Conservation (phyloP, 495 filamentous ascomycete genomes). For the Aspergillus egyptiacus region DNA sequence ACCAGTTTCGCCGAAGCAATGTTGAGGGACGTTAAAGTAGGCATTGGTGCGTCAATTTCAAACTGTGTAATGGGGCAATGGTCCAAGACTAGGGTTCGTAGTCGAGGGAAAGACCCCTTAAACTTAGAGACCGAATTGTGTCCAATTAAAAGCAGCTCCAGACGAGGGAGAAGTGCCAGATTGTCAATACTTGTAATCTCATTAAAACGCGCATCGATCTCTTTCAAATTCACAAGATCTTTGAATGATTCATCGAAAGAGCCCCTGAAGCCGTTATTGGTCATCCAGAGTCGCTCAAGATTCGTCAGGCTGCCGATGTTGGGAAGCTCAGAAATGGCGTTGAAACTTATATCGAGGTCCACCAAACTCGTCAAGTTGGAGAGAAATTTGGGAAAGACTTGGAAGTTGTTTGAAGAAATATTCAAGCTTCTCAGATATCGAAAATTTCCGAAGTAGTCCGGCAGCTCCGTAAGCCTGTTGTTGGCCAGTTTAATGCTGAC, state of each 20-base stretch:
- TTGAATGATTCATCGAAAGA: constrained; percentile 64
- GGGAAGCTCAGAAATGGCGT: constrained; percentile 71
- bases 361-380: constrained; percentile 76
- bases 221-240: constrained; percentile 69
- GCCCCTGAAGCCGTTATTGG: constrained; percentile 82
- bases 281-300: constrained; percentile 87
- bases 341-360: constrained; percentile 97
- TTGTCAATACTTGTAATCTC: constrained; percentile 78
- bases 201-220: constrained; percentile 93
- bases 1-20: constrained; percentile 82
- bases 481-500: constrained; percentile 90
- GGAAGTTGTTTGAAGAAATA: constrained; percentile 86
- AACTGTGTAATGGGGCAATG: constrained; percentile 93
- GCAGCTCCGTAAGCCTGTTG: constrained; percentile 73
- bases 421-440: constrained; percentile 72
- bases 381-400: constrained; percentile 76
- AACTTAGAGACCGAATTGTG: constrained; percentile 90
- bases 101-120: constrained; percentile 73
- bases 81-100: constrained; percentile 79
- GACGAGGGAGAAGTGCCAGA: constrained; percentile 69
- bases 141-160: constrained; percentile 81
- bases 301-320: constrained; percentile 70
- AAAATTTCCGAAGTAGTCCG: constrained; percentile 74
- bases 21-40: constrained; percentile 77
- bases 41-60: constrained; percentile 67